Evolutionary conservation across 257 asterid genomes (phyloP).

Genomic region (Nicotiana paniculata): DNA sequence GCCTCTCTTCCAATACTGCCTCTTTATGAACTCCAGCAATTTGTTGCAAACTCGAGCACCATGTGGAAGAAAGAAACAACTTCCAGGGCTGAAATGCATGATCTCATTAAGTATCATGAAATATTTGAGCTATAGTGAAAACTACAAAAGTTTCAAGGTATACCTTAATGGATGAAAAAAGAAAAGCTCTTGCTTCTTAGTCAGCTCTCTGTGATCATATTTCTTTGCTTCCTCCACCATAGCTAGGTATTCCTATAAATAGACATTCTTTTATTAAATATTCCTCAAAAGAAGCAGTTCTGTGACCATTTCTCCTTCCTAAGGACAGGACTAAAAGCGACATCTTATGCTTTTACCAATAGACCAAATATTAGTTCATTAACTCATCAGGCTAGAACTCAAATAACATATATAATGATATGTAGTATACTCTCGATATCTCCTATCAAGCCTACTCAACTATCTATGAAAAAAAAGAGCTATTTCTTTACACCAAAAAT

Average conservation of each 20-base stretch:
- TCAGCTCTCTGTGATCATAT: constrained; percentile 94
- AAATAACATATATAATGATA: not conserved
- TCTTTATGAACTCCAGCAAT: constrained; percentile 65
- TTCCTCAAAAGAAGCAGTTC: constrained; percentile 7
- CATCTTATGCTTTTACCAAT: constrained; percentile 1
- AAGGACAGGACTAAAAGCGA: not conserved
- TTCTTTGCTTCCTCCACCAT: constrained; percentile 96
- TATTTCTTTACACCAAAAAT: not conserved
- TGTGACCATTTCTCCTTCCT: not conserved
- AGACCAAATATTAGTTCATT: not conserved
- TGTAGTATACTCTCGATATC: not conserved
- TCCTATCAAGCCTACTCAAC: not conserved
- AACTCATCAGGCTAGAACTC: not conserved
- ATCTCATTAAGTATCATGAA: not conserved
- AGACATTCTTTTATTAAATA: constrained; percentile 14
- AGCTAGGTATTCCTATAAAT: constrained; percentile 69
- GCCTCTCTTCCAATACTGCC: constrained; percentile 89
- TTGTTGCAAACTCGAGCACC: constrained; percentile 94
- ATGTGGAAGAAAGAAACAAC: constrained; percentile 94
- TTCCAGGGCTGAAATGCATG: constrained; percentile 72
- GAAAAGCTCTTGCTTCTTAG: constrained; percentile 97
- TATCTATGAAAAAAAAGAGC: not conserved
- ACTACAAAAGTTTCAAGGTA: constrained; percentile 13
- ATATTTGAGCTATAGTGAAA: not conserved
- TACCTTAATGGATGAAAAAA: constrained; percentile 94